Evolutionary conservation across 1,284 basidiomycete species (phyloP), one percentile per base, ranked within the genome.

Genomic region (Filobasidium uniguttulatum): DNA sequence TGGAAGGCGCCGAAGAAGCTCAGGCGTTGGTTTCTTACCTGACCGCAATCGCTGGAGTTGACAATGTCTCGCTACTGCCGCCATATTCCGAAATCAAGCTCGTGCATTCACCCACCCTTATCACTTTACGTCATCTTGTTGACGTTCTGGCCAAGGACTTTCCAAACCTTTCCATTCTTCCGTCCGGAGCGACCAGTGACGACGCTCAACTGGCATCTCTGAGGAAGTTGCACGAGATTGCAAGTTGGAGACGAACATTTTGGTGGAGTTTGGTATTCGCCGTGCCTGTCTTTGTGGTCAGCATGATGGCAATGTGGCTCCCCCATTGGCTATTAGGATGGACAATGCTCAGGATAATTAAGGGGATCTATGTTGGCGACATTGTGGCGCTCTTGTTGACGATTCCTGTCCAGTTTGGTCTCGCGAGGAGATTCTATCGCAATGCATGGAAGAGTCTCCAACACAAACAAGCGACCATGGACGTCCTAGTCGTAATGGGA

Each of bases 401-500:
- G 5, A 81, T 91, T 1, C 93, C 91, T 1, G 82, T 89, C 1
- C 94, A 98, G 64, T 87, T 91, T 60, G 94, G 85, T 77, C 74
- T 97, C 43, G 94, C 90, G 2, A 71, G 71, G 48, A 81, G 81
- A 56, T 97, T 98, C 72, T 96, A 96, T 67, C 75, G 75, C 44
- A 85, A 82, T 51, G 87, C 91, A 3, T 96, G 77, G 74, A 96
- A 93, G 68, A 81, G 89, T 1, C 68, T 97, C 54, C 83, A 81
- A 64, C 94, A 99, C 69, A 77, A 81, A 38, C 78, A 79, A 3
- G 88, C 91, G 2, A 98, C 93, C 0, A 70, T 70, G 68, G 94
- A 99, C 66, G 91, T 97, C 28, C 82, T 99, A 44, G 81, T 98
- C 60, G 85, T 91, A 62, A 77, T 98, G 33, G 94, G 94, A 50